Base-by-base conservation (phyloP, 306 rosid species). In the Acacia crassicarpa region DNA sequence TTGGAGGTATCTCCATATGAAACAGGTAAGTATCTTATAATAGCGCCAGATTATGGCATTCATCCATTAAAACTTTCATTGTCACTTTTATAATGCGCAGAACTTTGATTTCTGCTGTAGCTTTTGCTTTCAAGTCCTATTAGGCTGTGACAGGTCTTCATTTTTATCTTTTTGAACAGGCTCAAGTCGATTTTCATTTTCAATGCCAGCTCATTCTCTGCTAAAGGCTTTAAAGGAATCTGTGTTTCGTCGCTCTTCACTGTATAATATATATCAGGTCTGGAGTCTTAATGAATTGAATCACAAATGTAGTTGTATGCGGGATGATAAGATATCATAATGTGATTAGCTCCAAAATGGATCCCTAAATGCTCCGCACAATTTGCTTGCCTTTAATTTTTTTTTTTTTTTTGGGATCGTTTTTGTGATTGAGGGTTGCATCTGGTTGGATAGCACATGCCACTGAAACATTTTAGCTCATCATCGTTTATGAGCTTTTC, bases 251-350 rank as follows among this genome's bases (percentile, higher is more conserved):
- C 99, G 98, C 40, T 88, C 98, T 49, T 92, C 99, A 30, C 75
- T 91, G 77, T 88, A 95, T 72, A 86, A 87, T 65, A 81, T 92
- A 23, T 93, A 89, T 86, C 89, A 92, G 98, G 99, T 95, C 33
- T 71, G 79, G 46, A 67, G 74, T 59, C 77, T 75, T 46, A 80
- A 51, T 81, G 78, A 62, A 53, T 32, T 72, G 71, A 63, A 67
- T 68, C 30, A 58, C 65, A 46, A 48, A 35, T 73, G 41, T 63
- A 67, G 76, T 58, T 43, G 75, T 80, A 41, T 72, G 59, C 35
- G 53, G 66, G 66, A 61, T 69, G 61, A 74, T 38, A 58, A 74
- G 74, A 69, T 72, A 73, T 33, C 25, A 13, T 66, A 79, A 66
- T 81, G n/a, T 63, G 69, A 19, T 51, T 56, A 27, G 46, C 38